A percentile compares a stretch with the other conserved stretches of the same genome.
Evolutionary conservation across 1,284 basidiomycete genomes (phyloP).

Genomic region (Golubevia sp.): DNA sequence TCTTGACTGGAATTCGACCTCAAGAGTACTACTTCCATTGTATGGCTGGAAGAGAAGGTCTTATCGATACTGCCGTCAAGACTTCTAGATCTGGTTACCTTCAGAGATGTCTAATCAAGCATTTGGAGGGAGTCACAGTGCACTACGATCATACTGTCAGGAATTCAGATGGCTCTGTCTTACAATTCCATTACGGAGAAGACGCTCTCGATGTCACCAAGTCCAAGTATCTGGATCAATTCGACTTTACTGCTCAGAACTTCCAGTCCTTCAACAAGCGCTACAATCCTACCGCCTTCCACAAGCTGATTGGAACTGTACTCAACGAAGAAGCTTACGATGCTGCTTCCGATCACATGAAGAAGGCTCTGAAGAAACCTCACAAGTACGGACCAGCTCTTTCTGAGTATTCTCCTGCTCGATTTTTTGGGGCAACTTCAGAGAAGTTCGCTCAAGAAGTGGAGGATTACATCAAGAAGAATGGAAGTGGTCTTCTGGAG

Average conservation of each 20-base stretch:
- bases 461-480: constrained; percentile 78
- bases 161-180: constrained; percentile 87
- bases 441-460: constrained; percentile 87
- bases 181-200: constrained; percentile 97
- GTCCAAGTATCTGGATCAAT: constrained; percentile 70
- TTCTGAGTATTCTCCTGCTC: constrained; percentile 77
- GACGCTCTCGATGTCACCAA: constrained; percentile 96
- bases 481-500: constrained; percentile 76
- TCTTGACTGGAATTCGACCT: constrained; percentile 96
- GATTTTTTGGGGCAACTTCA: constrained; percentile 85
- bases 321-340: too few species aligned
- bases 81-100: constrained; percentile 98
- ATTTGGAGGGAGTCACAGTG: constrained; percentile 91
- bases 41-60: constrained; percentile 98
- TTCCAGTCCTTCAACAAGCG: constrained; percentile 77
- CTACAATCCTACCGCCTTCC: constrained; percentile 59
- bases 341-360: constrained; percentile 70
- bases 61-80: constrained; percentile 99
- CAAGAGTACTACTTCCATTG: constrained; percentile 99
- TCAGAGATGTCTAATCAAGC: constrained; percentile 97
- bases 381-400: constrained; percentile 73
- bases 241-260: constrained; percentile 92
- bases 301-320: too few species aligned
- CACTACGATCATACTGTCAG: constrained; percentile 99
- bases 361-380: constrained; percentile 81